These are phyloP conservation scores for Hericium alpestre DNA, from an alignment of 768 basidiomycete species.

Conservation along the genomic window DNA sequence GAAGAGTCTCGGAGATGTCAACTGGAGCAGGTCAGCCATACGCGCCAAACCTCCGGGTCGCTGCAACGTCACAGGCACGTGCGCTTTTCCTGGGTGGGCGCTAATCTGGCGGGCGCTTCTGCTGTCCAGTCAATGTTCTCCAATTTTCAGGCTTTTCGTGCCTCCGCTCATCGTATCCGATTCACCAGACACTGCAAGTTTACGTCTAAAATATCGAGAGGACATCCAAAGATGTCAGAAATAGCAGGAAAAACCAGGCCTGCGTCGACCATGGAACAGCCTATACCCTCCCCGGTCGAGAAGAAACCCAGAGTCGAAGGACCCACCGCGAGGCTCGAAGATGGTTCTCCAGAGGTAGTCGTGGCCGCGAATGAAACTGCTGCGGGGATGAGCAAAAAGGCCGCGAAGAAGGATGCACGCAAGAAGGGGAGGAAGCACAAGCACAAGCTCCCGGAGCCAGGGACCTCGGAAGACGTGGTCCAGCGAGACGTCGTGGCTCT, in stretches of 20 bases:
- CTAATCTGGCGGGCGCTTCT: too few relatives aligned
- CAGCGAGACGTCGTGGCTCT: constrained; percentile 60
- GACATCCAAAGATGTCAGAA: too few relatives aligned
- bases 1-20: neutral
- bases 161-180: too few relatives aligned
- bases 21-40: neutral
- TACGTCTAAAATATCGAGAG: too few relatives aligned
- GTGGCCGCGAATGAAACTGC: neutral
- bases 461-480: constrained; percentile 65
- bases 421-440: constrained; percentile 29
- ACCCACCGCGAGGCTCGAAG: neutral
- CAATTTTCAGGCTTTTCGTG: too few relatives aligned
- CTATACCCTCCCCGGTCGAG: constrained; percentile 12
- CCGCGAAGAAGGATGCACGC: constrained; percentile 18
- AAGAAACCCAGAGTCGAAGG: constrained; percentile 23
- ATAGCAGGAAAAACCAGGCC: neutral
- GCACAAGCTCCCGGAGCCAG: constrained; percentile 41
- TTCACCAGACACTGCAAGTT: too few relatives aligned
- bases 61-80: too few relatives aligned
- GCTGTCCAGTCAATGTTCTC: too few relatives aligned
- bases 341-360: neutral
- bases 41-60: too few relatives aligned
- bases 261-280: neutral
- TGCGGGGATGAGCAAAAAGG: neutral
- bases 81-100: too few relatives aligned